A percentile compares a stretch with the other conserved stretches of the same genome.
These are phyloP conservation scores for Cystobasidium pallidum DNA, from an alignment of 1,284 basidiomycete genomes.

Conservation along the genomic window DNA sequence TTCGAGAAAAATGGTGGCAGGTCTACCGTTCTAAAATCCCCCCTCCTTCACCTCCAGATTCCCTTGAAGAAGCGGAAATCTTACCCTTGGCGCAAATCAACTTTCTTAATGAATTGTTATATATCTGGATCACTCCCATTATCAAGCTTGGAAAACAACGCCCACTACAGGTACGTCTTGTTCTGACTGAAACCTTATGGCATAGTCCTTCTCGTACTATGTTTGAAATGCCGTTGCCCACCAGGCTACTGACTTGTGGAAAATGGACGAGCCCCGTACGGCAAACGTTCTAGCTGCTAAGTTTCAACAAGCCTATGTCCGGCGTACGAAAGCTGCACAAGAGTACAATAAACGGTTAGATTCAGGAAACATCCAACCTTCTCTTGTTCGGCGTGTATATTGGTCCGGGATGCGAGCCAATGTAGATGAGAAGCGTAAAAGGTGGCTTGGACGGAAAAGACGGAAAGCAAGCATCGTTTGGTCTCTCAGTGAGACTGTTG, in stretches of 20 bases:
- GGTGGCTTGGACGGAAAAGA: constrained; percentile 66
- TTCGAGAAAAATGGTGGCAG: constrained; percentile 28
- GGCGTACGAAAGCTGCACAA: constrained; percentile 46
- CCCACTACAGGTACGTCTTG: constrained; percentile 30
- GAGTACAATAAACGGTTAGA: constrained; percentile 55
- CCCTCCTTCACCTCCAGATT: background rate
- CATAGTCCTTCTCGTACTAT: too few relatives aligned
- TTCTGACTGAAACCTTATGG: too few relatives aligned
- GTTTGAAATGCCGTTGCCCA: too few relatives aligned
- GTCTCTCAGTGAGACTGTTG: constrained; percentile 79
- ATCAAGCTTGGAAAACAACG: constrained; percentile 42
- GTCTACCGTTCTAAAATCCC: constrained; percentile 12
- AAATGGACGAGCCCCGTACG: constrained; percentile 35
- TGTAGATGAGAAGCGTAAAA: constrained; percentile 62
- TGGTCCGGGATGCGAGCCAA: constrained; percentile 12
- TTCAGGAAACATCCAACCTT: constrained; percentile 48
- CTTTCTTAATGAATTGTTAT: constrained; percentile 61
- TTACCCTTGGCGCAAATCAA: constrained; percentile 64
- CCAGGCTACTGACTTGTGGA: constrained; percentile 44
- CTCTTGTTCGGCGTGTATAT: constrained; percentile 44
- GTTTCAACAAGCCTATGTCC: constrained; percentile 19
- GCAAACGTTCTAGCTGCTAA: constrained; percentile 14
- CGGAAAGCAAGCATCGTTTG: constrained; percentile 60
- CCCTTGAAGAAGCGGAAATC: constrained; percentile 44
- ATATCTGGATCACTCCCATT: constrained; percentile 46